Base-by-base conservation (phyloP, 2,329 filamentous ascomycete species). In the Ophiocordyceps australis region DNA sequence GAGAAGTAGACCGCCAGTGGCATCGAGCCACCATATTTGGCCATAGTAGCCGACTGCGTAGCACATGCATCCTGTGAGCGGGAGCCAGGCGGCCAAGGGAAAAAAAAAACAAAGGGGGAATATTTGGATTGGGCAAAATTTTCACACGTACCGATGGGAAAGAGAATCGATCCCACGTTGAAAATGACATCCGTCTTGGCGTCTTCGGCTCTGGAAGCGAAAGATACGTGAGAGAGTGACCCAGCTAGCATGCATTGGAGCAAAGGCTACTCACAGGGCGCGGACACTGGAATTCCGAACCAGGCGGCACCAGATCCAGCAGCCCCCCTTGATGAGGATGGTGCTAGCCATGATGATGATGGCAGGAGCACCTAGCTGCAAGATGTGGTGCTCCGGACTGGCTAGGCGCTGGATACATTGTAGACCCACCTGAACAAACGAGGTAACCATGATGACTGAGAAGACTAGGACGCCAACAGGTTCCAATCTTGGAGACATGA, bases 271-370 rank as follows among this genome's bases (percentile, higher is more conserved):
- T 45, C 46, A 65, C 36, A 92, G 55, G 2, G 82, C 81, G 44
- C 85, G 80, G 5, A 92, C 82, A 33, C 74, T 81, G 3, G 77
- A 83, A 46, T 91, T 92, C 37, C 71, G 80, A 35, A 92, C 78
- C 18, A 89, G 49, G 6, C 82, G 76, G 45, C 80, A 92, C 78
- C 79, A 92, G 20, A 91, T 43, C 79, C 80, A 93, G 50, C 78
- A 85, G 8, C 68, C 52, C 13, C 77, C 70, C 47, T 92, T 92
- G 48, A 92, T 74, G 22, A 85, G 48, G 20, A 92, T 77, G 0
- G 83, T 92, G 20, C 65, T 58, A 5, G 74, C 52, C 82, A 93
- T 91, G 45, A 91, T 86, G 25, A 57, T 54, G 30, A 91, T 72
- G 5, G 82, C 77, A 0, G 80, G 66, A 11, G 73, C 40, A 1